These are phyloP conservation scores for Alloteropsis semialata DNA, from an alignment of 176 grass and related monocot genomes.

Conservation along the genomic window DNA sequence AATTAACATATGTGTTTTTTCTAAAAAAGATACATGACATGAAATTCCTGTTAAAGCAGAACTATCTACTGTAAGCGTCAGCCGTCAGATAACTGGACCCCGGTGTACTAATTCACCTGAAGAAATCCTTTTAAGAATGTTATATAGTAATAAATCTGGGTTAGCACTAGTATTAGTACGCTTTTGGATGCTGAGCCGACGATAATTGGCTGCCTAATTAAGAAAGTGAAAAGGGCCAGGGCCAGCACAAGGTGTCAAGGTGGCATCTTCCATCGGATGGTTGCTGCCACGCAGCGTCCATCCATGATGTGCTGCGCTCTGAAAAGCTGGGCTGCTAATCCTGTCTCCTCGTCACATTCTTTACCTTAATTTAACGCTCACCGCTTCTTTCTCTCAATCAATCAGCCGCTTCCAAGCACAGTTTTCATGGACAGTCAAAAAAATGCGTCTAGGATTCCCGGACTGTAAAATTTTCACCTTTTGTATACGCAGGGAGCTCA, in stretches of 20 bases:
- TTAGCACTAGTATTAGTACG: background rate
- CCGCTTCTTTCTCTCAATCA: background rate
- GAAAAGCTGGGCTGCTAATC: slow-evolving; percentile 34
- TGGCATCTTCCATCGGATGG: background rate
- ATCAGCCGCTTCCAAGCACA: background rate
- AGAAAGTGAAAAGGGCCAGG: background rate
- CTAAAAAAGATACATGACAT: too few species aligned
- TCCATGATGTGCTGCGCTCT: background rate
- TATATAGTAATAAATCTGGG: background rate
- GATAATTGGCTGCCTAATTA: slow-evolving; percentile 35
- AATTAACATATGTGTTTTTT: too few species aligned
- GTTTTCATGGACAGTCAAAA: too few species aligned
- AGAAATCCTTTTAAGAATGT: background rate
- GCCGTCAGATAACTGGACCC: too few species aligned
- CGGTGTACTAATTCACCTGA: too few species aligned
- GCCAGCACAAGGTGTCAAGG: too few species aligned
- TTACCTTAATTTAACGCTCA: background rate
- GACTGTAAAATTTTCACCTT: too few species aligned
- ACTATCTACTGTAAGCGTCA: too few species aligned
- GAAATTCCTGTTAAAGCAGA: too few species aligned
- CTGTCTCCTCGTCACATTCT: slow-evolving; percentile 3
- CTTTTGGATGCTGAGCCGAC: background rate
- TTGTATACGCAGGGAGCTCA: too few species aligned
- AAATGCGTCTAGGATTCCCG: too few species aligned
- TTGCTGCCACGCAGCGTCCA: background rate